A percentile compares a stretch with the other conserved stretches of the same genome.
phyloP scores from a whole-genome alignment of 2,329 filamentous ascomycete species.

The Fusarium sp. region DNA sequence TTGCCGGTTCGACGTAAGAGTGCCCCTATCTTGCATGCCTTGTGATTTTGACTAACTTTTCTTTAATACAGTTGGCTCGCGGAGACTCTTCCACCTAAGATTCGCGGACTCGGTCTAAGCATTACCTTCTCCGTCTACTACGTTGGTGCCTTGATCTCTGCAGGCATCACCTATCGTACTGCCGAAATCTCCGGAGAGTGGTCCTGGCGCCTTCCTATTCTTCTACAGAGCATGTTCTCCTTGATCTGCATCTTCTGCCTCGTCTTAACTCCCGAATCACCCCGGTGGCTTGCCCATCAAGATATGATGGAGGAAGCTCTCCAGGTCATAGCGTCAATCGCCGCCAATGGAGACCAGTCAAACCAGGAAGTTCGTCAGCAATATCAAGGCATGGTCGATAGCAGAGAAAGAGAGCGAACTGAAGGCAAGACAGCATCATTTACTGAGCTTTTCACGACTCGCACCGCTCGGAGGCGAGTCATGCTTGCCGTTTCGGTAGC shows the following conservation, averaged over 20 bases:
- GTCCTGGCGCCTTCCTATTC: background rate
- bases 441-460: background rate
- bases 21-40: fast-evolving
- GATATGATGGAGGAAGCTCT: background rate
- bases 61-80: background rate
- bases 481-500: background rate
- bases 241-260: background rate
- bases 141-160: background rate
- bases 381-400: background rate
- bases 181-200: background rate
- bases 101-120: background rate
- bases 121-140: background rate
- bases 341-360: background rate
- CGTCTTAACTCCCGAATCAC: background rate
- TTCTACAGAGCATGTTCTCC: background rate
- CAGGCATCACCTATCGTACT: background rate
- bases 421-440: background rate
- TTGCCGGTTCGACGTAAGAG: background rate
- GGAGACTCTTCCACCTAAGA: background rate
- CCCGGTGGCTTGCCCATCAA: background rate
- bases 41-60: background rate
- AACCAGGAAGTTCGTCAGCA: background rate
- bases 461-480: background rate
- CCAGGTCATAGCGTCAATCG: background rate
- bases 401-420: background rate